phyloP scores from a whole-genome alignment of 1,139 yeast species.

The Debaryomyces robertsiae region DNA sequence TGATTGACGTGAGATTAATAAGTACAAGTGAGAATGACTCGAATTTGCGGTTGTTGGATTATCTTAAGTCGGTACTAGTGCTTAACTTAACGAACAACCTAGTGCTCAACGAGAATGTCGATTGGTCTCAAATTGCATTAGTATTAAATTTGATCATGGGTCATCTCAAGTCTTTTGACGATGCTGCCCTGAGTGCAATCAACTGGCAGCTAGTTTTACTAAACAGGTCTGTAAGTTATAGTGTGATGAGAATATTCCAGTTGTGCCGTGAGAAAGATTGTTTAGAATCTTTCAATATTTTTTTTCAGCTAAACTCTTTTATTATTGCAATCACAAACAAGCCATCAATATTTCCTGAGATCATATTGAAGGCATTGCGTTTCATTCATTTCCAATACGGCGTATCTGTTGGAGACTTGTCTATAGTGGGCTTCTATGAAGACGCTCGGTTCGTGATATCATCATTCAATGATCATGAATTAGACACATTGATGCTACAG shows the following conservation, averaged over 20 bases:
- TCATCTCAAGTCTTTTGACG: conserved; percentile 19
- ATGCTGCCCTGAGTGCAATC: conserved; percentile 8
- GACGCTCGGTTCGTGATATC: conserved; percentile 16
- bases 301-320: conserved; percentile 15
- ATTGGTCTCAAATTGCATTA: conserved; percentile 32
- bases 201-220: conserved; percentile 14
- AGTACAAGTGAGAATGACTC: conserved; percentile 10
- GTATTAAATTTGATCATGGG: conserved; percentile 36
- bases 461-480: conserved; percentile 23
- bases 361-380: conserved; percentile 22
- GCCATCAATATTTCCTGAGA: conserved; percentile 15
- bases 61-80: conserved; percentile 34
- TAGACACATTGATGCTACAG: conserved; percentile 10
- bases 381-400: conserved; percentile 23
- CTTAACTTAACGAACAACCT: conserved; percentile 35
- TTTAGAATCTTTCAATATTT: conserved; percentile 21
- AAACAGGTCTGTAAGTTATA: conserved; percentile 23
- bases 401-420: conserved; percentile 12
- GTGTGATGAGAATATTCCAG: conserved; percentile 27
- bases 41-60: conserved; percentile 20
- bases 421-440: conserved; percentile 19
- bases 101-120: conserved; percentile 26
- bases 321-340: conserved; percentile 9
- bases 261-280: conserved; percentile 24
- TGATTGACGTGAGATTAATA: conserved; percentile 13